Evolutionary conservation across 2,329 filamentous ascomycete genomes (phyloP), one percentile per base, ranked within the genome.

Genomic region (Cytospora paraplurivora): DNA sequence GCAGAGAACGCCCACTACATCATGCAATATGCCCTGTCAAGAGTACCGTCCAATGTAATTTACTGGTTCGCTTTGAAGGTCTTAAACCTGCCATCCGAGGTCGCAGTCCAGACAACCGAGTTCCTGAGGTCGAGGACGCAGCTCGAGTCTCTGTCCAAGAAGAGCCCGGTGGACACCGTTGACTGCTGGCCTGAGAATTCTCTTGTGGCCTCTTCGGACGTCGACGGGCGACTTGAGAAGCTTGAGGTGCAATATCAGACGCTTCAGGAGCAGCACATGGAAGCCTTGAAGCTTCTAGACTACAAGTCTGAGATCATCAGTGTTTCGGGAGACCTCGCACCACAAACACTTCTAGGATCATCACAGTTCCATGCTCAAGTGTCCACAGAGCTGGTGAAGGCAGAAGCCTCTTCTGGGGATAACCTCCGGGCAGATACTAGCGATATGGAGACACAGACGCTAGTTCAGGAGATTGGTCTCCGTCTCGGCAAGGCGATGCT

Each of bases 11-110:
- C 62, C 8, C 65, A 67, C 53, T 34, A 56, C 7, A 41, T 67
- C 7, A 34, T 54, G 3, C 65, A 67, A 51, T 62, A 62, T 33
- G 53, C 44, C 5, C 17, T 67, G 37, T 59, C 65, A 11, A 67
- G 52, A n/a, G 55, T 62, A 11, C 59, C 65, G 3, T 51, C 62
- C n/a, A 52, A 62, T n/a, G 38, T 62, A 1, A 21, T 67, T 1
- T 65, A 65, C 56, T 67, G 65, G 65, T 61, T 67, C 17, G 37
- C 50, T 12, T 50, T 49, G 10, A 65, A 62, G 56, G 65, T 67
- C 13, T 54, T 67, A 4, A 62, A 58, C 11, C 59, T 67, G 5
- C 44, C 63, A 32, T 56, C 58, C 0, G 62, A 62, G 10, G 21
- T 59, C 15, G 62, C 65, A 17, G 41, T 62, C 41, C 59, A 51